These are phyloP conservation scores for Panicum virgatum DNA, from an alignment of 202 grass and related monocot genomes.

Conservation along the genomic window DNA sequence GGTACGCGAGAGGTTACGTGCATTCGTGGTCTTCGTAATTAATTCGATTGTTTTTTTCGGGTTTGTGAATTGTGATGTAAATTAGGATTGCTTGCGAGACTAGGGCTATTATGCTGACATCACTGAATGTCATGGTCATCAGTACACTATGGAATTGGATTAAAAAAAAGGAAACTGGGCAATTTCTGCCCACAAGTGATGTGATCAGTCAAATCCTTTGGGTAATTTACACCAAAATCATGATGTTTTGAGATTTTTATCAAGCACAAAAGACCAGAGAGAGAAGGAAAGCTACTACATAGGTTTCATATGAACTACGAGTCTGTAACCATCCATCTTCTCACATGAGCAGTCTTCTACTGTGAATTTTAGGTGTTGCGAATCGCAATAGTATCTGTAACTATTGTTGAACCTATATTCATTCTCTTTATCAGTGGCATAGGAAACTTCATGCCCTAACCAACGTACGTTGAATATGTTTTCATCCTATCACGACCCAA, in stretches of 20 bases:
- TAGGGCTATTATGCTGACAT: background rate
- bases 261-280: background rate
- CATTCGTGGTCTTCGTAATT: background rate
- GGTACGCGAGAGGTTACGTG: background rate
- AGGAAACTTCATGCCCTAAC: conserved; percentile 24
- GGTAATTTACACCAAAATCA: no score
- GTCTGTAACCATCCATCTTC: background rate
- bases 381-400: conserved; percentile 5
- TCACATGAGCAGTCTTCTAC: background rate
- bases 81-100: background rate
- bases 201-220: no score
- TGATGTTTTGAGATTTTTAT: background rate
- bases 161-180: background rate
- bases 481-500: no score
- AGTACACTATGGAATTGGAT: background rate
- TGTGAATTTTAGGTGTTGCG: conserved; percentile 15
- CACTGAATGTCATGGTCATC: background rate
- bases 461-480: background rate
- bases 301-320: background rate
- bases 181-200: no score
- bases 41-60: background rate
- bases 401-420: background rate
- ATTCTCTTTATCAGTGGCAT: background rate
- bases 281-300: background rate
- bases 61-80: background rate